phyloP scores from a whole-genome alignment of 208 protist genomes.

The Acanthamoeba castellanii region DNA sequence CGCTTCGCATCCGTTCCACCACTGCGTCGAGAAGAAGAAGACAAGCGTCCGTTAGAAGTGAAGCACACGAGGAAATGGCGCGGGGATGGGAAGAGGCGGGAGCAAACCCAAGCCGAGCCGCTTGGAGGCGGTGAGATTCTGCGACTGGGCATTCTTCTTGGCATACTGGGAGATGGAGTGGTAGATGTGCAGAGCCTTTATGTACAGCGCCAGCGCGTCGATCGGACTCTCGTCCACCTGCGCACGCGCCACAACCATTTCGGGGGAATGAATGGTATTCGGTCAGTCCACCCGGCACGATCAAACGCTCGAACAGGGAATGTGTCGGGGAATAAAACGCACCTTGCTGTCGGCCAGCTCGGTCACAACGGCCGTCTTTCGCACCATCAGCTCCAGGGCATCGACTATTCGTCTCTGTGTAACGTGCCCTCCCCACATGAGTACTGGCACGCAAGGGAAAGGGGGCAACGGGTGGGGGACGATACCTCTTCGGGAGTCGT shows the following conservation, averaged over 20 bases:
- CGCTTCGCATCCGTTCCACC: conserved; percentile 27
- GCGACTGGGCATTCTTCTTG: conserved; percentile 15
- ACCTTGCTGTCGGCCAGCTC: conserved; percentile 46
- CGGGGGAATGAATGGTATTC: too few relatives aligned
- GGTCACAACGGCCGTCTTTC: not conserved
- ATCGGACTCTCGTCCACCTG: conserved; percentile 19
- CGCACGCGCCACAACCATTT: not conserved
- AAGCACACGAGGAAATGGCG: not conserved
- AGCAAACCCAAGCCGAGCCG: conserved; percentile 2
- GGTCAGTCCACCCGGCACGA: too few relatives aligned
- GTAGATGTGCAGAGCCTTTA: conserved; percentile 48
- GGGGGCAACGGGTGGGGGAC: not conserved
- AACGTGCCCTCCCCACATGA: not conserved
- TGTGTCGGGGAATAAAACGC: not conserved
- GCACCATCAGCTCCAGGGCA: not conserved
- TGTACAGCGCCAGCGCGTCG: conserved; percentile 65
- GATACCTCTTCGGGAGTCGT: conserved; percentile 1
- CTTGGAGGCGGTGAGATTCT: not conserved
- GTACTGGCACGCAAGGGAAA: not conserved
- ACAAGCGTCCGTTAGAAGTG: not conserved
- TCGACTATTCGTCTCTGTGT: not conserved
- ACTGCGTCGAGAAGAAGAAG: not conserved
- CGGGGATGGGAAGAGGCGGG: not conserved
- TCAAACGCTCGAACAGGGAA: not conserved
- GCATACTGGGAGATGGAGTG: not conserved